Conservation (phyloP, 768 basidiomycete genomes). For the Pholiota microspora region DNA sequence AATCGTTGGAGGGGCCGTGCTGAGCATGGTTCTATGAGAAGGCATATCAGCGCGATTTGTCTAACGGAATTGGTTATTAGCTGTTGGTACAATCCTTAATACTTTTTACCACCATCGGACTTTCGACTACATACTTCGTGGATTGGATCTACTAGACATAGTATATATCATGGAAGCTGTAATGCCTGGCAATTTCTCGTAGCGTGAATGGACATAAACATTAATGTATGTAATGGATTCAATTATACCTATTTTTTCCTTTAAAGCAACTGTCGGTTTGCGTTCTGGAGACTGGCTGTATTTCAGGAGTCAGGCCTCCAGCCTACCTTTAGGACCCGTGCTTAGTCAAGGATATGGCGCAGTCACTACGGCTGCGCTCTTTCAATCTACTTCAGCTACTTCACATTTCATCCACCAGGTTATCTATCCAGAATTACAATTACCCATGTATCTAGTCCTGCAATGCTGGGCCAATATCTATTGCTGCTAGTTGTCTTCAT, state of each 20-base stretch:
- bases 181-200: background rate
- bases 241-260: background rate
- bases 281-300: no score
- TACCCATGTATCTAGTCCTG: conserved; percentile 5
- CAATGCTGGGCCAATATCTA: conserved; percentile 19
- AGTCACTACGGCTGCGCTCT: no score
- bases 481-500: conserved; percentile 18
- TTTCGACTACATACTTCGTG: background rate
- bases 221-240: background rate
- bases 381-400: no score
- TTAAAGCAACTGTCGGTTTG: no score
- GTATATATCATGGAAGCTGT: background rate
- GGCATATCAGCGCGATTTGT: background rate
- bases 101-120: background rate
- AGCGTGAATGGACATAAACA: background rate
- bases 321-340: no score
- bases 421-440: background rate
- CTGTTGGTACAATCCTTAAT: background rate
- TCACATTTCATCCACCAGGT: no score
- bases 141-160: background rate
- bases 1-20: conserved; percentile 4
- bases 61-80: background rate
- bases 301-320: no score
- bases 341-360: no score
- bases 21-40: conserved; percentile 1